phyloP scores from a whole-genome alignment of 805 yeast genomes.

The Pichia occidentalis region DNA sequence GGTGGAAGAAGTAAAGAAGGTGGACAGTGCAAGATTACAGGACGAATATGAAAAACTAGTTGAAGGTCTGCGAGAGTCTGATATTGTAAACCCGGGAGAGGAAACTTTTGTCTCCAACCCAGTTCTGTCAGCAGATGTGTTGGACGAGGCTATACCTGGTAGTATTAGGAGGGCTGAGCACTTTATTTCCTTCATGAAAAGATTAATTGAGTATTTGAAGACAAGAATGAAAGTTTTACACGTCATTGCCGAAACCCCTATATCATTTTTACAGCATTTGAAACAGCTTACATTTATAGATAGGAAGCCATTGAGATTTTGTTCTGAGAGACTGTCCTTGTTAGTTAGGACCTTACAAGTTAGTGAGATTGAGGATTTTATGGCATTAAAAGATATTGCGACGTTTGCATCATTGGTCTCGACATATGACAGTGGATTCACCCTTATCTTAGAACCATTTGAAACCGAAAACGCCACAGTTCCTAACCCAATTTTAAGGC shows the following conservation, averaged over 20 bases:
- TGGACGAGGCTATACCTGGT: conserved; percentile 94
- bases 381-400: conserved; percentile 90
- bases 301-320: conserved; percentile 81
- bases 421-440: conserved; percentile 90
- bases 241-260: conserved; percentile 97
- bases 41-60: conserved; percentile 89
- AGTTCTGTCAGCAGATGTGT: conserved; percentile 72
- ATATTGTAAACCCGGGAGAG: conserved; percentile 48
- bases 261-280: conserved; percentile 84
- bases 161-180: conserved; percentile 96
- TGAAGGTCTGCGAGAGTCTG: conserved; percentile 80
- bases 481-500: conserved; percentile 90
- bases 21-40: conserved; percentile 77
- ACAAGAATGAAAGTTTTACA: conserved; percentile 97
- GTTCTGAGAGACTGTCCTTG: conserved; percentile 85
- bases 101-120: conserved; percentile 84
- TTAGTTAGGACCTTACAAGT: conserved; percentile 86
- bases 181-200: conserved; percentile 83
- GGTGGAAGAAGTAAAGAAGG: conserved; percentile 76
- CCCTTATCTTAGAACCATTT: conserved; percentile 87
- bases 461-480: conserved; percentile 92
- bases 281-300: conserved; percentile 92
- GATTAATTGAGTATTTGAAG: conserved; percentile 90
- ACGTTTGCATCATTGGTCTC: conserved; percentile 95
- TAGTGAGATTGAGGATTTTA: conserved; percentile 82